Evolutionary conservation across 2,329 filamentous ascomycete genomes (phyloP).

Genomic region (Calonectria multiphialidica): DNA sequence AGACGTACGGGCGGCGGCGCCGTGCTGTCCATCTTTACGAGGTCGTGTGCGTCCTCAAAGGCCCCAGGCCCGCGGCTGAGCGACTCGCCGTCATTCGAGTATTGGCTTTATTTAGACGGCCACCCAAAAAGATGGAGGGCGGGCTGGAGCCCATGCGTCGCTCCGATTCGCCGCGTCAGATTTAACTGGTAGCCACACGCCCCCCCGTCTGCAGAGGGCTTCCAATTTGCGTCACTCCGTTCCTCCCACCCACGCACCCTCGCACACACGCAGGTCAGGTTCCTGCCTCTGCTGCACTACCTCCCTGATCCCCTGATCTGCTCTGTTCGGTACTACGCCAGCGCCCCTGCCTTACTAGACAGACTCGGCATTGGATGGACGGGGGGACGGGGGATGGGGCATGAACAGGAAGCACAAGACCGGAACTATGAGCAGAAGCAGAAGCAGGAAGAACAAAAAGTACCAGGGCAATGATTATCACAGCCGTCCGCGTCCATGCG

Average conservation of each 20-base stretch:
- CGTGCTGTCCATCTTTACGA: not conserved
- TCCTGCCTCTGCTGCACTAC: not conserved
- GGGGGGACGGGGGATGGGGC: not conserved
- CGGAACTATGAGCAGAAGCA: not conserved
- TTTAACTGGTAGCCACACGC: not conserved
- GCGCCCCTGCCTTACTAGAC: not conserved
- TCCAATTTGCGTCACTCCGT: slow-evolving; percentile 5
- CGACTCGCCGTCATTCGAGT: not conserved
- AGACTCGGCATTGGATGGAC: not conserved
- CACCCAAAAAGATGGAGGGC: not conserved
- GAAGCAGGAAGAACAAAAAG: not conserved
- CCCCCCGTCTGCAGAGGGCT: not conserved
- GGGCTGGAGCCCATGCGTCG: not conserved
- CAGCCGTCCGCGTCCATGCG: not conserved
- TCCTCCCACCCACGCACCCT: not conserved
- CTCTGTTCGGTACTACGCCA: not conserved
- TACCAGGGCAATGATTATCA: not conserved
- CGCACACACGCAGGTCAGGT: not conserved
- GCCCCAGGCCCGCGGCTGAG: not conserved
- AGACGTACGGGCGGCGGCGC: no score
- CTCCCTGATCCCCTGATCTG: not conserved
- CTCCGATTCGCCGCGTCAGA: not conserved
- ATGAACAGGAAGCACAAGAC: not conserved
- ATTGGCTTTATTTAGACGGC: not conserved
- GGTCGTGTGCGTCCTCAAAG: not conserved